Evolutionary conservation across 768 basidiomycete genomes (phyloP).

Genomic region (Serendipita sp.): DNA sequence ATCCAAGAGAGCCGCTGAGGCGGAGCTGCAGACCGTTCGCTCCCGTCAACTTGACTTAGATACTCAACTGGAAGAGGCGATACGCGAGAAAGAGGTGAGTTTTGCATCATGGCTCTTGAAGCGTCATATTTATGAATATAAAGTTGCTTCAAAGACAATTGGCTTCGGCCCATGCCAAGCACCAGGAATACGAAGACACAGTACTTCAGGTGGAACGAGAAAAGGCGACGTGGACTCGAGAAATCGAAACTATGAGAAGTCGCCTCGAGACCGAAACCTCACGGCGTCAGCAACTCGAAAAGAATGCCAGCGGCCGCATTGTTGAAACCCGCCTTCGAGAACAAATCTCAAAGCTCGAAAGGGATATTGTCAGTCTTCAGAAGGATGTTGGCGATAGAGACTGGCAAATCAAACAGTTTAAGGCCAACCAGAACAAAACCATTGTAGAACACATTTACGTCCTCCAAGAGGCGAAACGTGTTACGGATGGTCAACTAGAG

Average conservation of each 20-base stretch:
- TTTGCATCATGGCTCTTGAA: neutral
- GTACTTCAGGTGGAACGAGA: conserved; percentile 73
- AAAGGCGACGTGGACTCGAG: conserved; percentile 52
- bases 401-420: conserved; percentile 72
- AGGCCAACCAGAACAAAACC: conserved; percentile 87
- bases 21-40: conserved; percentile 54
- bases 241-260: conserved; percentile 51
- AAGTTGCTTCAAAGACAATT: conserved; percentile 70
- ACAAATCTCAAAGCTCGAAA: conserved; percentile 51
- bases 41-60: conserved; percentile 54
- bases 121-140: neutral
- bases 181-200: conserved; percentile 76
- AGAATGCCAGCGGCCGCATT: conserved; percentile 42
- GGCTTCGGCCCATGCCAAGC: conserved; percentile 51
- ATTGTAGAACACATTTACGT: conserved; percentile 97
- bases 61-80: conserved; percentile 40
- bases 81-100: conserved; percentile 59
- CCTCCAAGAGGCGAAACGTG: conserved; percentile 84
- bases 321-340: conserved; percentile 55
- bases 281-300: conserved; percentile 63
- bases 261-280: conserved; percentile 59
- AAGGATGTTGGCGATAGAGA: conserved; percentile 66
- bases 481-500: conserved; percentile 79
- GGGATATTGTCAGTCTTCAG: conserved; percentile 66
- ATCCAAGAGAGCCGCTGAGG: conserved; percentile 46